A percentile compares a stretch with the other conserved stretches of the same genome.
Evolutionary conservation across 192 early-diverging fungal genomes (phyloP).

Genomic region (Coemansia sp.): DNA sequence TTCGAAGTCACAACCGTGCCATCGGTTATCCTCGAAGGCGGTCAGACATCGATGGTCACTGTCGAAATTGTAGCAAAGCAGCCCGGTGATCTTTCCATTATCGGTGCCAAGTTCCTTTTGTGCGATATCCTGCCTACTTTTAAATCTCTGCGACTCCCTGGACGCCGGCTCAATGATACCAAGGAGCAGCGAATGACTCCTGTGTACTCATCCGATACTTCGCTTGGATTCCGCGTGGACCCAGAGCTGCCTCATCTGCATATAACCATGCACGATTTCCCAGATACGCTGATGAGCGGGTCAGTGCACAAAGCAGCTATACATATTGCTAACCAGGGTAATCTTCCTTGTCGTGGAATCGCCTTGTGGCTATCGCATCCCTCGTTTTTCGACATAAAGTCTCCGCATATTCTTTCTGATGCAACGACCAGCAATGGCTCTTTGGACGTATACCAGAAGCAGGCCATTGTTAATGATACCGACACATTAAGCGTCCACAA

Average conservation of each 20-base stretch:
- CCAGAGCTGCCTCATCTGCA: constrained; percentile 83
- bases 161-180: constrained; percentile 75
- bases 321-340: constrained; percentile 83
- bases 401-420: constrained; percentile 10
- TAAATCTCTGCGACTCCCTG: constrained; percentile 65
- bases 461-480: neutral
- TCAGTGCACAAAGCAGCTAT: constrained; percentile 72
- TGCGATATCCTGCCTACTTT: constrained; percentile 75
- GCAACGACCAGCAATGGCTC: neutral
- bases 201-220: constrained; percentile 69
- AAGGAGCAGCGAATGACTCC: constrained; percentile 61
- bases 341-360: constrained; percentile 68
- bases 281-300: constrained; percentile 77
- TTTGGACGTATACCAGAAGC: constrained; percentile 16
- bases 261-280: constrained; percentile 73
- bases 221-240: constrained; percentile 72
- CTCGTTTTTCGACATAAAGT: constrained; percentile 67
- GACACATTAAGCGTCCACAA: constrained; percentile 32
- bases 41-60: constrained; percentile 39
- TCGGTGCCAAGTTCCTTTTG: constrained; percentile 76
- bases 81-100: constrained; percentile 66
- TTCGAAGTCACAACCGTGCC: constrained; percentile 26
- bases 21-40: constrained; percentile 41
- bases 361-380: constrained; percentile 82
- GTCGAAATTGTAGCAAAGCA: constrained; percentile 26